Evolutionary conservation across 106 monocot genomes (phyloP), one percentile per base, ranked within the genome.

Genomic region (Gastrodia elata): DNA sequence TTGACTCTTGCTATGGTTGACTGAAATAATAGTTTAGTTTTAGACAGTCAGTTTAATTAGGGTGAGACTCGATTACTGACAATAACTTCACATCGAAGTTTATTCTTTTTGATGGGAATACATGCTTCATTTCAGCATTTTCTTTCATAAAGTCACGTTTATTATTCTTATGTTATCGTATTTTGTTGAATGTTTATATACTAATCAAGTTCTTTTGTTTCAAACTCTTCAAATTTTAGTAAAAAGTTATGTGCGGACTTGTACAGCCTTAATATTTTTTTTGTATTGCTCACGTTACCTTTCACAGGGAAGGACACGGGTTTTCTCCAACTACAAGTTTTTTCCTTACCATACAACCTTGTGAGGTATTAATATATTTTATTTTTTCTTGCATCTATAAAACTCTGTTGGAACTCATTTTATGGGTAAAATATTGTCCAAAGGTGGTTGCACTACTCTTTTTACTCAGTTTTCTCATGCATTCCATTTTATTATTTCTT

Each of bases 321-420:
- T 98, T 91, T 69, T 84, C 98, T 38, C 91, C 90, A 28, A 77
- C 75, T 44, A 46, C 85, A 70, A 87, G 98, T 64, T 89, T 98
- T 78, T 98, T 98, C 42, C 71, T 98, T 57, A 83, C 22, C 49
- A 73, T 86, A 59, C 73, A 78, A 20, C 68, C 80, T 32, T 77
- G 86, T 68, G 88, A 98, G 98, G 98, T 98, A 87, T 40, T n/a
- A 34, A 67, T 5, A 20, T 15, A 49, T 4, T 33, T 1, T 8
- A n/a, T 39, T 68, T 40, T 25, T 18, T 38, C 6, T 9, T 18
- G 13, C 24, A 9, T 24, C 41, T 69, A 18, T 26, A 1, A n/a
- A n/a, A n/a, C n/a, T n/a, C n/a, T n/a, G n/a, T n/a, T n/a, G n/a
- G n/a, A n/a, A n/a, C n/a, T n/a, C n/a, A n/a, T n/a, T n/a, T n/a